A percentile compares a stretch with the other conserved stretches of the same genome.
phyloP scores from a whole-genome alignment of 1,139 yeast species.

The Arxiozyma telluris region DNA sequence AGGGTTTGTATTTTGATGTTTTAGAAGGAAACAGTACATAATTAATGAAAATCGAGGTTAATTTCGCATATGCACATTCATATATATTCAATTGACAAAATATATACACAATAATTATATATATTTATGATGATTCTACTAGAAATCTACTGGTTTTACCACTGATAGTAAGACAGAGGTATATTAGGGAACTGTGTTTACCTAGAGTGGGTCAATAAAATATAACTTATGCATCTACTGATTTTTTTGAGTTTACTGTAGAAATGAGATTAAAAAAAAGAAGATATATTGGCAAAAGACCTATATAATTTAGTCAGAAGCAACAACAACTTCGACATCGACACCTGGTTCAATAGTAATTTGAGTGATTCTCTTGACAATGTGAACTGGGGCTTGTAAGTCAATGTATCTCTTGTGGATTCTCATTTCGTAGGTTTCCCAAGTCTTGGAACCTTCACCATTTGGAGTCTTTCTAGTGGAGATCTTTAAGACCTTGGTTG shows the following conservation, averaged over 20 bases:
- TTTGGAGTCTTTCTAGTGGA: constrained; percentile 99
- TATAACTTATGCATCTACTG: constrained; percentile 7
- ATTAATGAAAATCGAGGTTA: not conserved
- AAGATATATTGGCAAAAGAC: not conserved
- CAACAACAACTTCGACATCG: constrained; percentile 47
- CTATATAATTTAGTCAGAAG: constrained; percentile 18
- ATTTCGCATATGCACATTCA: not conserved
- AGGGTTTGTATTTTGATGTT: not conserved
- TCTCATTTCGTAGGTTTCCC: constrained; percentile 99
- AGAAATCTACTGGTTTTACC: constrained; percentile 19
- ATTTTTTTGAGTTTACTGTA: not conserved
- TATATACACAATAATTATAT: not conserved
- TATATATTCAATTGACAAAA: constrained; percentile 2
- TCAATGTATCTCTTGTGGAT: constrained; percentile 99
- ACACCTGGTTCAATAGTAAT: constrained; percentile 79
- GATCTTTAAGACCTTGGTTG: constrained; percentile 97
- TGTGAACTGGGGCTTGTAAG: constrained; percentile 92
- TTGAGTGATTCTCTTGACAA: constrained; percentile 94
- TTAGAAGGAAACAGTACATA: too few relatives aligned
- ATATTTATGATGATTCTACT: not conserved
- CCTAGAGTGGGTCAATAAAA: constrained; percentile 31
- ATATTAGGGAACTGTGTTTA: constrained; percentile 30
- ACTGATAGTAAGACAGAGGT: constrained; percentile 35
- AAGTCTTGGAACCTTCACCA: constrained; percentile 99
- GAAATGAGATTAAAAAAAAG: not conserved